phyloP scores from a whole-genome alignment of 768 basidiomycete species.

The Naganishia kalamii region DNA sequence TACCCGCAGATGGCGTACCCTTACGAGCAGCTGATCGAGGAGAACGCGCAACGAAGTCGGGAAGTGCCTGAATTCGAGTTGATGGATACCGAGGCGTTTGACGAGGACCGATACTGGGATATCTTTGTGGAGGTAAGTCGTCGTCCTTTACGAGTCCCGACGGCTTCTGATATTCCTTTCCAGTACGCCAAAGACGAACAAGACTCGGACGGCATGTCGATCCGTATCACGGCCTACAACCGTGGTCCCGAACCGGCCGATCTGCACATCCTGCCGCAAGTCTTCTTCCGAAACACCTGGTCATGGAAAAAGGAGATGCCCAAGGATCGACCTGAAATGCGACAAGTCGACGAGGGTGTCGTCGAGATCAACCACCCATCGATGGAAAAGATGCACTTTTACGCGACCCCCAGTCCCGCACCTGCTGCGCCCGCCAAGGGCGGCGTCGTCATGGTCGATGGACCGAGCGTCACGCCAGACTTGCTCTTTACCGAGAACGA shows the following conservation, averaged over 20 bases:
- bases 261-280: constrained; percentile 86
- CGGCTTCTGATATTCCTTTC: constrained; percentile 21
- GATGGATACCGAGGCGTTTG: constrained; percentile 82
- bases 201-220: constrained; percentile 74
- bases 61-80: constrained; percentile 90
- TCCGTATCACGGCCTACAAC: constrained; percentile 94
- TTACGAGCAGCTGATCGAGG: constrained; percentile 84
- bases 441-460: constrained; percentile 53
- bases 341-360: constrained; percentile 46
- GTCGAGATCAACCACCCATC: constrained; percentile 60
- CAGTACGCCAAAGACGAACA: constrained; percentile 98
- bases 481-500: constrained; percentile 95
- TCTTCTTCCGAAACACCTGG: constrained; percentile 99
- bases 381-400: constrained; percentile 71
- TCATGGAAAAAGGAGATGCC: constrained; percentile 64
- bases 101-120: constrained; percentile 95
- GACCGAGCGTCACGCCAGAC: constrained; percentile 67
- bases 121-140: constrained; percentile 83
- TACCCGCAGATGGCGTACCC: constrained; percentile 89
- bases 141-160: not conserved
- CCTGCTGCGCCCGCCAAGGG: constrained; percentile 68
- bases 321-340: constrained; percentile 45
- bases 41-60: constrained; percentile 72
- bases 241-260: constrained; percentile 91
- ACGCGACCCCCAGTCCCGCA: constrained; percentile 85